These are phyloP conservation scores for Chaetomium fimeti DNA, from an alignment of 495 filamentous ascomycete species.

Conservation along the genomic window DNA sequence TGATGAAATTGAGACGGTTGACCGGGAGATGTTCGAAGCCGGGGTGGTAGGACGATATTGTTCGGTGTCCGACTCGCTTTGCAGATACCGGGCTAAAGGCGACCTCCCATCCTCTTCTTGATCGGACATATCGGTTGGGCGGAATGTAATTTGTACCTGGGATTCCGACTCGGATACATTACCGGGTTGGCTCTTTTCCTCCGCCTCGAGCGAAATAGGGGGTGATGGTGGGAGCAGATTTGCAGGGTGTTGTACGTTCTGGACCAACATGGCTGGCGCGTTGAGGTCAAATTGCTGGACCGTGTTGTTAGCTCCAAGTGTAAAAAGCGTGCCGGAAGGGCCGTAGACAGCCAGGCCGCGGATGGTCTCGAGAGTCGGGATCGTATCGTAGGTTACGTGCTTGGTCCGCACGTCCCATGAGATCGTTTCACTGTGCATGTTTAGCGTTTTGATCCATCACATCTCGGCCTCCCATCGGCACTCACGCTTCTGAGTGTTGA, in stretches of 20 bases:
- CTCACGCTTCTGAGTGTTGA: slow-evolving; percentile 89
- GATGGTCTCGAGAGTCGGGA: slow-evolving; percentile 80
- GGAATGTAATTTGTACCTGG: slow-evolving; percentile 48
- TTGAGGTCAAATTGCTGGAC: slow-evolving; percentile 95
- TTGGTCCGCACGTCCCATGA: slow-evolving; percentile 98
- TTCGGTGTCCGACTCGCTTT: slow-evolving; percentile 52
- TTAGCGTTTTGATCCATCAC: slow-evolving; percentile 17
- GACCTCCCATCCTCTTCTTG: slow-evolving; percentile 66
- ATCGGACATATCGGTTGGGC: slow-evolving; percentile 56
- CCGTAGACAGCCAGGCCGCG: slow-evolving; percentile 84
- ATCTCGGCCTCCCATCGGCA: slow-evolving; percentile 30
- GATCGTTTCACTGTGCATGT: slow-evolving; percentile 70
- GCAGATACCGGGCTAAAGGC: slow-evolving; percentile 63
- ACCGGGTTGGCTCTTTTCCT: slow-evolving; percentile 43
- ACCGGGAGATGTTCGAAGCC: slow-evolving; percentile 61
- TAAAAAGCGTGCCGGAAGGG: slow-evolving; percentile 87
- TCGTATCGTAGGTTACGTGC: slow-evolving; percentile 80
- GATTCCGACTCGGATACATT: slow-evolving; percentile 48
- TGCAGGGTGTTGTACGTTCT: slow-evolving; percentile 79
- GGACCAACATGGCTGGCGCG: slow-evolving; percentile 68
- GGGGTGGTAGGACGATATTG: slow-evolving; percentile 62
- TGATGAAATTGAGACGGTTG: slow-evolving; percentile 59
- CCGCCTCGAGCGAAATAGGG: slow-evolving; percentile 72
- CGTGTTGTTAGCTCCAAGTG: slow-evolving; percentile 79
- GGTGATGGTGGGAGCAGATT: slow-evolving; percentile 71